Base-by-base conservation (phyloP, 306 rosid species). In the Canavalia ensiformis region DNA sequence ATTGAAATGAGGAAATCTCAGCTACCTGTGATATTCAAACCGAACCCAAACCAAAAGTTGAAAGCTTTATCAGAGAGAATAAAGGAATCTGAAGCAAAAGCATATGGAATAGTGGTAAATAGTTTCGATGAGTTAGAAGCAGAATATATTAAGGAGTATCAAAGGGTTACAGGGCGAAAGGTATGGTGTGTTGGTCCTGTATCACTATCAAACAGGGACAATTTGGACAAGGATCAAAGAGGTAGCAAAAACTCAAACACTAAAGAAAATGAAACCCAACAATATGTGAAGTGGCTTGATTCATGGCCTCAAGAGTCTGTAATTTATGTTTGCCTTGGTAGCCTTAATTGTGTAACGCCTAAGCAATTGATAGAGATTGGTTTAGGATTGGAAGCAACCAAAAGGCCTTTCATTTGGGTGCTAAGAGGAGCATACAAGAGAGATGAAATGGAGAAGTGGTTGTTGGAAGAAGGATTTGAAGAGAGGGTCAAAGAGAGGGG, bases 381-480 rank as follows among this genome's bases (percentile, higher is more conserved):
- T 12, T 75, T 90, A 9, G 92, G 90, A 28, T 72, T 92, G 29
- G 94, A 92, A 86, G 88, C 87, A 2, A 82, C 87, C 1, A 81
- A 88, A 0, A 88, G 49, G 2, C 90, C 97, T 18, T 92, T 92
- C 84, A 89, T 90, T 76, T 89, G 95, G 95, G 94, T 88, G 29
- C 6, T 92, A 0, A 68, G 92, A 81, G 88, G 68, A 4, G 86
- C 82, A 4, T 52, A 82, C 13, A 74, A n/a, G 11, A 12, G 50
- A 33, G 75, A 81, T 4, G 89, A 81, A 59, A 33, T 83, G 11
- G 84, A 79, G 13, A 82, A 74, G 1, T 88, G 87, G 90, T 6
- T 91, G 2, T 0, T 2, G 0, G 88, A 83, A 59, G 73, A 78
- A 1, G 81, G 74, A 1, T 88, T 85, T 6, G 89, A 89, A 68